Percentiles rank a stretch among this genome's conserved stretches.
Conservation (phyloP, 2,329 filamentous ascomycete species). For the Passalora sequoiae region DNA sequence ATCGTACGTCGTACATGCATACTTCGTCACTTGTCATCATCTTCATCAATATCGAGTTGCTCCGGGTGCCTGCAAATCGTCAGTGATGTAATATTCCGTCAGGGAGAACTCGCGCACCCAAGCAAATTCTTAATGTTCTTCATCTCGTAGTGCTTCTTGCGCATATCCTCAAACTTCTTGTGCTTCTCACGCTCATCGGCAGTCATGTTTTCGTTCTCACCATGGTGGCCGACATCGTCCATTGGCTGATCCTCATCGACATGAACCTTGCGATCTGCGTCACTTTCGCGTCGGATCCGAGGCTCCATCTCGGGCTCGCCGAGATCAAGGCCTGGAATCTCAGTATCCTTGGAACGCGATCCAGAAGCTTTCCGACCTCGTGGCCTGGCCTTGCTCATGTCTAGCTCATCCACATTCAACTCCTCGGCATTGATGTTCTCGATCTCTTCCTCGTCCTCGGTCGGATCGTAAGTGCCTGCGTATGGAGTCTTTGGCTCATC, state of each 20-base stretch:
- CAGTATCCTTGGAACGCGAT: conserved; percentile 53
- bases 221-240: conserved; percentile 48
- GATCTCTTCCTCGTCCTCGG: conserved; percentile 78
- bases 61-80: conserved; percentile 37
- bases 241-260: conserved; percentile 54
- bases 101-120: conserved; percentile 50
- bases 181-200: conserved; percentile 85
- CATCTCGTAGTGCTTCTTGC: conserved; percentile 99
- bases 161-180: conserved; percentile 78
- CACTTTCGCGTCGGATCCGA: conserved; percentile 30
- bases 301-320: conserved; percentile 73
- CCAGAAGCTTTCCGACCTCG: conserved; percentile 31
- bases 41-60: conserved; percentile 38
- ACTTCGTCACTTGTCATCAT: conserved; percentile 35
- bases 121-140: conserved; percentile 83
- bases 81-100: conserved; percentile 8
- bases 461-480: conserved; percentile 82
- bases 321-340: conserved; percentile 86
- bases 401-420: conserved; percentile 63
- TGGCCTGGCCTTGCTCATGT: conserved; percentile 44
- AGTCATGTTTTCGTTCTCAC: conserved; percentile 52
- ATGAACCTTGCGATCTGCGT: conserved; percentile 70
- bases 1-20: conserved; percentile 11
- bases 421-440: conserved; percentile 63
- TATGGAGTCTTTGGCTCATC: conserved; percentile 98